These are phyloP conservation scores for Ophiostoma sp. DNA, from an alignment of 2,329 filamentous ascomycete species.

Conservation along the genomic window DNA sequence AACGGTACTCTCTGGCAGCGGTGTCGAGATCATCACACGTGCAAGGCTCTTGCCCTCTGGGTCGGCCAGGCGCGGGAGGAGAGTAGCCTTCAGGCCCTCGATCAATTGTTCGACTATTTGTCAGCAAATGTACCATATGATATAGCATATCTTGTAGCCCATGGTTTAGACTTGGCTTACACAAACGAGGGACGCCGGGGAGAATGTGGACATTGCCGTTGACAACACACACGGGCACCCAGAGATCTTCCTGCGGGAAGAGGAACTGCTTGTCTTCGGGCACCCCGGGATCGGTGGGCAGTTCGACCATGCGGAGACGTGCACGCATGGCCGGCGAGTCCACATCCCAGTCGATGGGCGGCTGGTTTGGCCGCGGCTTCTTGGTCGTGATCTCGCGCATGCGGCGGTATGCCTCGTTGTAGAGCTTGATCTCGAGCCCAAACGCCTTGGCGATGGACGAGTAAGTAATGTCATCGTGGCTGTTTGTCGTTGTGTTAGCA, in stretches of 20 bases:
- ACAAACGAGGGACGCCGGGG: constrained; percentile 81
- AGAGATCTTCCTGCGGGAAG: constrained; percentile 74
- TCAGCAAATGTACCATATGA: not conserved
- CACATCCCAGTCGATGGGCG: constrained; percentile 76
- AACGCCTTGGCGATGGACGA: constrained; percentile 90
- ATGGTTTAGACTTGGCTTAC: constrained; percentile 38
- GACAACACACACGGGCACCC: constrained; percentile 84
- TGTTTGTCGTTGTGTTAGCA: constrained; percentile 34
- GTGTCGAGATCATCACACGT: constrained; percentile 79
- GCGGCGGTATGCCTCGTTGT: constrained; percentile 68
- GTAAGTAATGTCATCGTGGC: constrained; percentile 97
- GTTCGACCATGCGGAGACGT: constrained; percentile 82
- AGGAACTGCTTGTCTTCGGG: constrained; percentile 66
- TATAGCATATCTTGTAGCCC: not conserved
- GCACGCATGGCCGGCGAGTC: constrained; percentile 73
- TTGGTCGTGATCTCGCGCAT: constrained; percentile 69
- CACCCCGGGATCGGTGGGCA: constrained; percentile 67
- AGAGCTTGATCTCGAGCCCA: constrained; percentile 65
- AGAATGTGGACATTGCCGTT: constrained; percentile 93
- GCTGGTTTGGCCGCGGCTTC: constrained; percentile 64
- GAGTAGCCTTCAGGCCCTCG: constrained; percentile 64
- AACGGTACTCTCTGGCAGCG: constrained; percentile 77
- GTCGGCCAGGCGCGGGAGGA: constrained; percentile 68
- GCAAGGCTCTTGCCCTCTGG: constrained; percentile 75
- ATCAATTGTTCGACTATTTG: constrained; percentile 64